Evolutionary conservation across 2,329 filamentous ascomycete species (phyloP).

Genomic region (Xylariaceae sp.): DNA sequence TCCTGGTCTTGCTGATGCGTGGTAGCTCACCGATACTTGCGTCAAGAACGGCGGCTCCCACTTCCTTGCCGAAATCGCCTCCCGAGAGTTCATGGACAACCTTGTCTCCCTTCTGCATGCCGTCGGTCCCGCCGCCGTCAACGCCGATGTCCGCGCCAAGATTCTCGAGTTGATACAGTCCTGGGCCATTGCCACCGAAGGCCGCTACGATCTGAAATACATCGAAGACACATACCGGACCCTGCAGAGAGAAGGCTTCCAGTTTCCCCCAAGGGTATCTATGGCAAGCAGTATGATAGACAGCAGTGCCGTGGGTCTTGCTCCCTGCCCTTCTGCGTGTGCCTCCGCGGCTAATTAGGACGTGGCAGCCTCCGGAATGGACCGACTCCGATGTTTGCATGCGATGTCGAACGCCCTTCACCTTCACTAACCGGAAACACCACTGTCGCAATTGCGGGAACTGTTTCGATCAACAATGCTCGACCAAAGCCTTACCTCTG

Average conservation of each 20-base stretch:
- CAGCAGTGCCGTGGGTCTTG: conserved; percentile 70
- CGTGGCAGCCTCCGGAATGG: conserved; percentile 84
- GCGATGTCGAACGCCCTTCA: conserved; percentile 91
- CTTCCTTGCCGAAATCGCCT: conserved; percentile 92
- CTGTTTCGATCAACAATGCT: conserved; percentile 94
- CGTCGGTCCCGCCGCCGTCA: conserved; percentile 64
- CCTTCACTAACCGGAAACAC: conserved; percentile 96
- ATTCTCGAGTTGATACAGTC: conserved; percentile 90
- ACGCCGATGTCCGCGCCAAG: conserved; percentile 78
- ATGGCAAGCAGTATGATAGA: conserved; percentile 98
- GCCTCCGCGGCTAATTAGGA: conserved; percentile 11
- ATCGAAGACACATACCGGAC: conserved; percentile 80
- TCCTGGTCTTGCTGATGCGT: conserved; percentile 7
- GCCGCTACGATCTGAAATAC: conserved; percentile 74
- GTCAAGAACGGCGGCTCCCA: conserved; percentile 97
- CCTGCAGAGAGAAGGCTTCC: conserved; percentile 76
- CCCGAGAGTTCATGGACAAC: conserved; percentile 97
- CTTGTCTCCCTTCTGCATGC: conserved; percentile 82
- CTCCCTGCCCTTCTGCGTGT: background rate
- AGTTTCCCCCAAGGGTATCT: conserved; percentile 78
- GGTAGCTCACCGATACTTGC: conserved; percentile 86
- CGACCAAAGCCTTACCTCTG: conserved; percentile 76
- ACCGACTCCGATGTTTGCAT: conserved; percentile 97
- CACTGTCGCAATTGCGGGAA: conserved; percentile 97
- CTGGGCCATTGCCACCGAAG: conserved; percentile 86